Evolutionary conservation across 768 basidiomycete genomes (phyloP).

Genomic region (Xerocomellus chrysenteron): DNA sequence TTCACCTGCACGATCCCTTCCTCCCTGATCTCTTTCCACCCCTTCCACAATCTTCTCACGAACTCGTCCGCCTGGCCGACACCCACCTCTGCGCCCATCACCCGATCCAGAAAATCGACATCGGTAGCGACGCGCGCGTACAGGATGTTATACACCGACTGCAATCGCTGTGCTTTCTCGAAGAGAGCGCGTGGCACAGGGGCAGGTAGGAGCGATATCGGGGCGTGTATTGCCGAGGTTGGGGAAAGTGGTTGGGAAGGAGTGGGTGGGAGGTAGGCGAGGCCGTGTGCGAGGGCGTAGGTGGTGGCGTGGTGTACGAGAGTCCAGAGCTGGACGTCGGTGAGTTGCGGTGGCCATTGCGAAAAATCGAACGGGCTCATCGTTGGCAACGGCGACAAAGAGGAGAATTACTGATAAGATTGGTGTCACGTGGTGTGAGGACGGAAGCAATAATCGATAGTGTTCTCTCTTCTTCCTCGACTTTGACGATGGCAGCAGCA

Average conservation of each 20-base stretch:
- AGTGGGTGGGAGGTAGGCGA: conserved; percentile 73
- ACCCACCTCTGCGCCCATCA: conserved; percentile 78
- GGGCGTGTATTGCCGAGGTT: conserved; percentile 85
- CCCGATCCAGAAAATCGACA: conserved; percentile 70
- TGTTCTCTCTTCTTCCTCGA: neutral
- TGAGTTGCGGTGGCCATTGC: conserved; percentile 74
- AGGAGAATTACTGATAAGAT: neutral
- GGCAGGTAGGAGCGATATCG: conserved; percentile 83
- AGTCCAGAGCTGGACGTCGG: conserved; percentile 53
- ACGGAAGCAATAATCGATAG: neutral
- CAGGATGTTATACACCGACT: conserved; percentile 77
- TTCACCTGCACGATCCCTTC: conserved; percentile 58
- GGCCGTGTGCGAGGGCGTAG: conserved; percentile 81
- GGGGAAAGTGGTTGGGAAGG: conserved; percentile 47
- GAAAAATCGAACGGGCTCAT: conserved; percentile 45
- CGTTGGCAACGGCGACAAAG: neutral
- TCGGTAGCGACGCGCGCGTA: conserved; percentile 86
- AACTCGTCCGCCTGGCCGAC: conserved; percentile 86
- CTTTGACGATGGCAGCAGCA: conserved; percentile 17
- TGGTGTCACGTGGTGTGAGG: neutral
- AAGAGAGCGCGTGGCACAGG: conserved; percentile 80
- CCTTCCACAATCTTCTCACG: conserved; percentile 80
- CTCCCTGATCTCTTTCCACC: conserved; percentile 76
- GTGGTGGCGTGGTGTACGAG: conserved; percentile 70
- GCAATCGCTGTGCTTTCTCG: conserved; percentile 59